Percentiles rank a stretch among this genome's conserved stretches.
Conservation (phyloP, 805 yeast species). For the Kodamaea leandrae region DNA sequence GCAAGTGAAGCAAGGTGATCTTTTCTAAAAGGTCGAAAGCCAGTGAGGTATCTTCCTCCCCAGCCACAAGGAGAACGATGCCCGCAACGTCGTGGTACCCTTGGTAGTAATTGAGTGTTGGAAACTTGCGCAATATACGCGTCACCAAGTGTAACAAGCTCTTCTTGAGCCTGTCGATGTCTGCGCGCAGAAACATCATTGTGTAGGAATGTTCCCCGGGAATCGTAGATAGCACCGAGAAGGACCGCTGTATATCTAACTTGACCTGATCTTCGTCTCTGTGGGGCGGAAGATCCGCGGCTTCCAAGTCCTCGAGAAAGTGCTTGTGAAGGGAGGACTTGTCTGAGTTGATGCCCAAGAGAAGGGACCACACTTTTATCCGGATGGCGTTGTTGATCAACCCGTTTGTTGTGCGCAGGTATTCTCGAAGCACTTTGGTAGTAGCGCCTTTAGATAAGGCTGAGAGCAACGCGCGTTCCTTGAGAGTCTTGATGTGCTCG, state of each 20-base stretch:
- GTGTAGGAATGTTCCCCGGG: slow-evolving; percentile 26
- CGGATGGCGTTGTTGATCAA: slow-evolving; percentile 43
- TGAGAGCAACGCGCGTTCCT: slow-evolving; percentile 36
- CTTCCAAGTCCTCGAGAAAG: slow-evolving; percentile 5
- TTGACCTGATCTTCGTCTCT: slow-evolving; percentile 75
- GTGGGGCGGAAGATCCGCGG: slow-evolving; percentile 42
- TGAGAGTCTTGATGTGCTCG: slow-evolving; percentile 36
- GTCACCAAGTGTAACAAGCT: slow-evolving; percentile 46
- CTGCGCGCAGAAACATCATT: slow-evolving; percentile 30
- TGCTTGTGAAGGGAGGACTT: background rate
- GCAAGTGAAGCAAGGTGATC: slow-evolving; percentile 57
- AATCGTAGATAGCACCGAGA: slow-evolving; percentile 30
- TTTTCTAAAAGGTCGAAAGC: slow-evolving; percentile 49
- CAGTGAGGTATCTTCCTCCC: slow-evolving; percentile 12
- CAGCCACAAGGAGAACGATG: slow-evolving; percentile 56
- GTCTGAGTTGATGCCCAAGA: slow-evolving; percentile 30
- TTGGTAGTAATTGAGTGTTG: slow-evolving; percentile 75
- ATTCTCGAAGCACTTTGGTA: slow-evolving; percentile 24
- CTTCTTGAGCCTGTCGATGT: slow-evolving; percentile 35
- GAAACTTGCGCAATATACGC: slow-evolving; percentile 57
- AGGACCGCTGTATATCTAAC: slow-evolving; percentile 76
- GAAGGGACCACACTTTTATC: slow-evolving; percentile 49
- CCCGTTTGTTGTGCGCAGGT: slow-evolving; percentile 48
- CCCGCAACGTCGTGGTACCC: slow-evolving; percentile 90
- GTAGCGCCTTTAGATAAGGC: slow-evolving; percentile 25